Evolutionary conservation across 371 early-diverging fungal species (phyloP).

Genomic region (Mucor sp.): DNA sequence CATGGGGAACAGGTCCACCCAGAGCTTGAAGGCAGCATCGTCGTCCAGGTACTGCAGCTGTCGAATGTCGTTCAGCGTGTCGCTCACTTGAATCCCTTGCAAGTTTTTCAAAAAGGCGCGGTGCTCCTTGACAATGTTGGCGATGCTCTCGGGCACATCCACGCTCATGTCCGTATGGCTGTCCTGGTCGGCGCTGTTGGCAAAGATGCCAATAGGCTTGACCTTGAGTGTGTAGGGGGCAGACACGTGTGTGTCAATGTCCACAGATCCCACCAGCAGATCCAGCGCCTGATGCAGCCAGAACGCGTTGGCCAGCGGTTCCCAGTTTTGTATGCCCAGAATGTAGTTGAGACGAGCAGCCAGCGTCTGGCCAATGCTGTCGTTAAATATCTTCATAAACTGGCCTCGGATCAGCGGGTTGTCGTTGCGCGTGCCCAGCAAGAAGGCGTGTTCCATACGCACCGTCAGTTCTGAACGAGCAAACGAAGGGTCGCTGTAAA

Average conservation of each 20-base stretch:
- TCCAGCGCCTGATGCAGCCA: slow-evolving; percentile 94
- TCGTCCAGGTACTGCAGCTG: slow-evolving; percentile 77
- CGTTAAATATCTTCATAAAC: slow-evolving; percentile 83
- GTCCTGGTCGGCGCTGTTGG: slow-evolving; percentile 15
- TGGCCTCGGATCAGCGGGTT: slow-evolving; percentile 78
- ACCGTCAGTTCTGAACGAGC: slow-evolving; percentile 90
- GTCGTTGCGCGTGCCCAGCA: slow-evolving; percentile 82
- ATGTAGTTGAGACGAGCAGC: slow-evolving; percentile 85
- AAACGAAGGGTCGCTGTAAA: slow-evolving; percentile 82
- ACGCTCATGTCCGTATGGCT: slow-evolving; percentile 3
- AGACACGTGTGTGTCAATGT: slow-evolving; percentile 37
- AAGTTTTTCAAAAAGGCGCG: slow-evolving; percentile 63
- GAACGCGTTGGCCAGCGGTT: slow-evolving; percentile 78
- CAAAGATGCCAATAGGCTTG: slow-evolving; percentile 51
- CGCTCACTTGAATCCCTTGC: slow-evolving; percentile 53
- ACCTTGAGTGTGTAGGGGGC: slow-evolving; percentile 54
- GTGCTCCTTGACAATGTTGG: slow-evolving; percentile 48
- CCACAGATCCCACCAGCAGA: slow-evolving; percentile 76
- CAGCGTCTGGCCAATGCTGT: slow-evolving; percentile 70
- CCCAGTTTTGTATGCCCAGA: slow-evolving; percentile 96
- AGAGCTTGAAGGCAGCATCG: slow-evolving; percentile 70
- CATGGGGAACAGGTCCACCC: slow-evolving; percentile 88
- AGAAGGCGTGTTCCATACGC: slow-evolving; percentile 91
- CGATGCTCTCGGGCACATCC: slow-evolving; percentile 42
- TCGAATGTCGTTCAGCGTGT: slow-evolving; percentile 59